Evolutionary conservation across 495 filamentous ascomycete genomes (phyloP).

Genomic region (Talaromyces nanjingensis): DNA sequence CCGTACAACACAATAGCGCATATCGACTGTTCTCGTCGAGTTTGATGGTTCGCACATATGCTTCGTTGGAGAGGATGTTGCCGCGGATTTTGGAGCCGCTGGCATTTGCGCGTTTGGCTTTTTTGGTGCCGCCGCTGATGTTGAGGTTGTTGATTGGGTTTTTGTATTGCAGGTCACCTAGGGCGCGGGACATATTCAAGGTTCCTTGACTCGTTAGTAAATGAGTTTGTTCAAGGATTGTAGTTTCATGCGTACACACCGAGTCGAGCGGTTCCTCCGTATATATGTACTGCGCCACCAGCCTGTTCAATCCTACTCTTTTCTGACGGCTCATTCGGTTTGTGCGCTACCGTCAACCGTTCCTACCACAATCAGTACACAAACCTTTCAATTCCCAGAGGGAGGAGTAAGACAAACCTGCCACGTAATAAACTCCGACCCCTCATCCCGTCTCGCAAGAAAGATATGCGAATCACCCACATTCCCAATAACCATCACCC

Average conservation of each 20-base stretch:
- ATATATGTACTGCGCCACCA: conserved; percentile 23
- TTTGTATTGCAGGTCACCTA: conserved; percentile 39
- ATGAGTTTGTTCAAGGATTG: not conserved
- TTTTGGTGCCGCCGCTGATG: not conserved
- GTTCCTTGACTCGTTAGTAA: conserved; percentile 15
- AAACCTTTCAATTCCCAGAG: no score
- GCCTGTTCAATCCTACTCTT: conserved; percentile 28
- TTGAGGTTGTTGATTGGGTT: conserved; percentile 27
- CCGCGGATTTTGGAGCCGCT: conserved; percentile 15
- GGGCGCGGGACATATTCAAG: conserved; percentile 37
- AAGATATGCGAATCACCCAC: conserved; percentile 36
- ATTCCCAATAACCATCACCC: conserved; percentile 30
- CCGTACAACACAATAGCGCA: conserved; percentile 24
- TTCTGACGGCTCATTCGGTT: conserved; percentile 28
- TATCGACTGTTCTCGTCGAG: conserved; percentile 23
- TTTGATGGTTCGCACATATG: conserved; percentile 20
- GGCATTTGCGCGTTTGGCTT: conserved; percentile 7
- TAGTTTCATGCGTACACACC: conserved; percentile 18
- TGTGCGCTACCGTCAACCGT: conserved; percentile 30
- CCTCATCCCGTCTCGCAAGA: conserved; percentile 25
- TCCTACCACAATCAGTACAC: conserved; percentile 13
- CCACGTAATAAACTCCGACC: conserved; percentile 15
- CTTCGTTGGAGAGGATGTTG: conserved; percentile 29
- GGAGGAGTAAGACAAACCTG: not conserved
- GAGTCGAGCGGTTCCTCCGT: conserved; percentile 23